Evolutionary conservation across 768 basidiomycete genomes (phyloP), one percentile per base, ranked within the genome.

Genomic region (Ramaria sp.): DNA sequence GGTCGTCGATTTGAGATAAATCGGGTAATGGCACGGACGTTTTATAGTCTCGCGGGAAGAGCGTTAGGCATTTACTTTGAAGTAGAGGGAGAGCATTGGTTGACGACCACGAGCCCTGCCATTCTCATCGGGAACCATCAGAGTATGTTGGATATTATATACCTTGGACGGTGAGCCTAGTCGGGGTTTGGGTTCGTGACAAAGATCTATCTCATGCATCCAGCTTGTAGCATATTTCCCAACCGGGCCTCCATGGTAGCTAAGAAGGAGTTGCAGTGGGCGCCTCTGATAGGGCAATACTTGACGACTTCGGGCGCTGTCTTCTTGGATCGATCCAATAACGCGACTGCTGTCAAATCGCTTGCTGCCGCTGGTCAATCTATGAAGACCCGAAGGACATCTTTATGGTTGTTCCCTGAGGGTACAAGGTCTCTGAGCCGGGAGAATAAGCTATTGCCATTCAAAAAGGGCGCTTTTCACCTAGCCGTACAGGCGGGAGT

Each of bases 381-480:
- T 42, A 90, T 98, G 84, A 88, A 87, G 72, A 63, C 68, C 33
- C 69, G 73, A 38, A 71, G 80, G 60, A 77, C 87, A 17, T 91
- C 91, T 15, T 71, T 98, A 48, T 95, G 91, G 88, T 83, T 99
- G 70, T 98, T 91, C 72, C 91, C 95, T 0, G 96, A 98, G 72
- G 96, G 96, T 31, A 99, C 96, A 11, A 82, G 95, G 37, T 82
- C 90, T 45, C 79, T 79, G 57, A 77, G 78, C 20, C 74, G 83
- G 60, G 71, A 75, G 33, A 78, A 86, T 7, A 77, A 80, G 33
- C 71, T 99, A 67, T 75, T 88, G 5, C 86, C 91, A 2, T 85
- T 99, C 75, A 99, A 99, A 77, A 99, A 97, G 70, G 96, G 96
- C 41, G 94, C 92, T 3, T 98, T 98, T 77, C 93, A 98, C 67